Conservation (phyloP, 2,329 filamentous ascomycete species). For the Xylariaceae sp. region DNA sequence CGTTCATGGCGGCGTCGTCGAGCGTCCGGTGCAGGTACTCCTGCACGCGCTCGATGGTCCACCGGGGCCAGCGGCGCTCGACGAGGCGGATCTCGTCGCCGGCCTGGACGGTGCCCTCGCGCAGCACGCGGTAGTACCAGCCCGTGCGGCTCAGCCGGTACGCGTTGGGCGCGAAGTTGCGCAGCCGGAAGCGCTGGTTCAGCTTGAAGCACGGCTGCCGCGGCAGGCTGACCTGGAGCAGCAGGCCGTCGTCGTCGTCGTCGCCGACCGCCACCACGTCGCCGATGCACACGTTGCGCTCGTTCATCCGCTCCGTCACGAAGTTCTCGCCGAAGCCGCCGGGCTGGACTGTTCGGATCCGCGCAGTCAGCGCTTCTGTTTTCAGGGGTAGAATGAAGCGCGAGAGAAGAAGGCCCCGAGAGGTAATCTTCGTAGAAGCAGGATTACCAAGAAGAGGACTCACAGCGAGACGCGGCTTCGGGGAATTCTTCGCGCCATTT, state of each 20-base stretch:
- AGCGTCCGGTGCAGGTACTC: slow-evolving; percentile 52
- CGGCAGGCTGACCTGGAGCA: slow-evolving; percentile 53
- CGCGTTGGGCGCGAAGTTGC: slow-evolving; percentile 52
- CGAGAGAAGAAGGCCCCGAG: no score
- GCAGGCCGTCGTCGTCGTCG: slow-evolving; percentile 26
- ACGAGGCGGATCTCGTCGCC: slow-evolving; percentile 52
- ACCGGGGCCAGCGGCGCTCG: slow-evolving; percentile 46
- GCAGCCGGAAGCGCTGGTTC: slow-evolving; percentile 58
- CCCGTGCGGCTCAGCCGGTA: slow-evolving; percentile 52
- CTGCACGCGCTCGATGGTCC: slow-evolving; percentile 57
- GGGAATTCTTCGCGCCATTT: slow-evolving; percentile 48
- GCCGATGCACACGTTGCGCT: slow-evolving; percentile 58
- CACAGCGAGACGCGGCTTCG: slow-evolving; percentile 38
- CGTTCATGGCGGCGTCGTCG: slow-evolving; percentile 42
- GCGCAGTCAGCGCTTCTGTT: no score
- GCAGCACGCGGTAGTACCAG: slow-evolving; percentile 58
- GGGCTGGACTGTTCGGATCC: no score
- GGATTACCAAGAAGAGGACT: no score
- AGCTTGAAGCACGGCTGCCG: slow-evolving; percentile 62
- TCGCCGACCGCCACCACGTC: slow-evolving; percentile 41
- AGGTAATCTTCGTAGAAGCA: no score
- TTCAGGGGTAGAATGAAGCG: no score
- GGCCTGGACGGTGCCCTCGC: slow-evolving; percentile 43
- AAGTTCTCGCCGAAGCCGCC: slow-evolving; percentile 62
- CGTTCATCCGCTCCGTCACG: slow-evolving; percentile 50